phyloP scores from a whole-genome alignment of 441 rosid genomes.

The Corymbia calophylla region DNA sequence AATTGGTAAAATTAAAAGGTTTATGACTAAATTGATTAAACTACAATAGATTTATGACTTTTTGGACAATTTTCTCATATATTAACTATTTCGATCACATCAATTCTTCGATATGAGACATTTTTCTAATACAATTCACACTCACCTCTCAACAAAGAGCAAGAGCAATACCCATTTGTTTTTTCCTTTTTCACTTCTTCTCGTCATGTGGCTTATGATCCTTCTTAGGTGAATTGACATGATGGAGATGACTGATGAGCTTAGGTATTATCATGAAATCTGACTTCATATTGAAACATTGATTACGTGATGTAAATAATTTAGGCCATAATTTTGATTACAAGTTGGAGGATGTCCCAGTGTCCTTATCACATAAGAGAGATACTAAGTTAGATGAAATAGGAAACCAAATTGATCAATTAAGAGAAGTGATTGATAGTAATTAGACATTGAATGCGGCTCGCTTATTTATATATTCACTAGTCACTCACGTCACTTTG shows the following conservation, averaged over 20 bases:
- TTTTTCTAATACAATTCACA: background rate
- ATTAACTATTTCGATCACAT: background rate
- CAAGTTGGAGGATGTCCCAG: background rate
- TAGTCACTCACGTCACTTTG: background rate
- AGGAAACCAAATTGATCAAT: background rate
- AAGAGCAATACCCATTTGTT: background rate
- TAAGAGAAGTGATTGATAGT: background rate
- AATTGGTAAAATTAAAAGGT: too few relatives aligned
- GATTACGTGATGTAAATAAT: background rate
- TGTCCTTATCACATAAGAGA: background rate
- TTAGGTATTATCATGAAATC: background rate
- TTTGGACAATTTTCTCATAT: background rate
- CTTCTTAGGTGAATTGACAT: background rate
- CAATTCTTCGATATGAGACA: background rate
- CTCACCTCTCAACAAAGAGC: background rate
- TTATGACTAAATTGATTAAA: rapidly evolving
- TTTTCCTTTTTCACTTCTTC: background rate
- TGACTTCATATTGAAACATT: background rate
- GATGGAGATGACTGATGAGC: background rate
- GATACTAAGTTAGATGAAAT: background rate
- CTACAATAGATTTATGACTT: rapidly evolving
- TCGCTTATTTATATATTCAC: background rate
- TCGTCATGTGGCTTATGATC: background rate
- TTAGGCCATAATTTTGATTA: background rate
- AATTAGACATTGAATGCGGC: background rate